Percentiles rank a stretch among this genome's conserved stretches.
phyloP scores from a whole-genome alignment of 2,329 filamentous ascomycete species.

The Phaeophleospora eucalypticola region DNA sequence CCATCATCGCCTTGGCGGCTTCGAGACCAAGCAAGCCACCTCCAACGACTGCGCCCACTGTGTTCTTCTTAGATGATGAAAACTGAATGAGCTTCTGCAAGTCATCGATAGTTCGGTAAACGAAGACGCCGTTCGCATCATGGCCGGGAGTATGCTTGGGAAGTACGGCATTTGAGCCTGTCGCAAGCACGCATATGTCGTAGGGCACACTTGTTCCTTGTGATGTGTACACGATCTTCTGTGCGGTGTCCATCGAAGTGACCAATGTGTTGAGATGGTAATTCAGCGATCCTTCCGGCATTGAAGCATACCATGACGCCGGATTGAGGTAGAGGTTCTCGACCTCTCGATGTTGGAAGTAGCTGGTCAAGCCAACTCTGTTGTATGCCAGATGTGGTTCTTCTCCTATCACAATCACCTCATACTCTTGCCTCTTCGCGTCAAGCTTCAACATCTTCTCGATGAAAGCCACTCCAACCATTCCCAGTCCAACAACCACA shows the following conservation, averaged over 20 bases:
- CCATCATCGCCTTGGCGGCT: conserved; percentile 88
- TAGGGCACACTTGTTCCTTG: conserved; percentile 68
- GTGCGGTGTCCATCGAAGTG: conserved; percentile 59
- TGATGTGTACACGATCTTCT: conserved; percentile 66
- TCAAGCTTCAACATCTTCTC: conserved; percentile 88
- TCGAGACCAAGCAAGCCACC: conserved; percentile 82
- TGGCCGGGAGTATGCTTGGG: conserved; percentile 69
- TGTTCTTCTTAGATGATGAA: conserved; percentile 61
- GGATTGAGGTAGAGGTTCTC: conserved; percentile 88
- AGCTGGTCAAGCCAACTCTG: conserved; percentile 80
- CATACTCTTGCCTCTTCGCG: conserved; percentile 68
- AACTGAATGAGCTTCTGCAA: conserved; percentile 72
- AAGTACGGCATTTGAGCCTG: conserved; percentile 78
- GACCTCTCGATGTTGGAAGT: conserved; percentile 79
- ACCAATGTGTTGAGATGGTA: conserved; percentile 74
- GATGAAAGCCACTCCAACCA: conserved; percentile 63
- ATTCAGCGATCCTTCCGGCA: conserved; percentile 63
- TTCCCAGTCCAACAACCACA: conserved; percentile 82
- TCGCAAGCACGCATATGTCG: conserved; percentile 78
- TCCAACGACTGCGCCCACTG: conserved; percentile 72
- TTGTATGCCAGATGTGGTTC: conserved; percentile 88
- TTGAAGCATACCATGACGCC: conserved; percentile 69
- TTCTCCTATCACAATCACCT: conserved; percentile 81
- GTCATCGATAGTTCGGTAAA: conserved; percentile 83
- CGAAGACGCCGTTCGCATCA: conserved; percentile 78